Evolutionary conservation across 2,329 filamentous ascomycete species (phyloP), one percentile per base, ranked within the genome.

Genomic region (Neoscytalidium dimidiatum): DNA sequence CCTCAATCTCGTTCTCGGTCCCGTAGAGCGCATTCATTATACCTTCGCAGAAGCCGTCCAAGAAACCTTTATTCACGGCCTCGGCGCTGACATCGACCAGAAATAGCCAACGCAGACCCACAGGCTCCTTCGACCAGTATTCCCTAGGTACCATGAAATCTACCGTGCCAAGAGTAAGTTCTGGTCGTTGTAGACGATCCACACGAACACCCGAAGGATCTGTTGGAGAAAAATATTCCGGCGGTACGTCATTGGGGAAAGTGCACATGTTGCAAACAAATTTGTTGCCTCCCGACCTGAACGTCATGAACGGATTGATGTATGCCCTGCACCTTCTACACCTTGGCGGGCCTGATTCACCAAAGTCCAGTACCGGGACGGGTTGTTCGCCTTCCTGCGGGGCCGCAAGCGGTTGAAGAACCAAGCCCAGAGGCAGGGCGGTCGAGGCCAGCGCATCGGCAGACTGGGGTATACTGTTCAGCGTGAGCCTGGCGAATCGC

Each of bases 221-320:
- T 28, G 92, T 92, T 19, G 95, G 94, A 63, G 92, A 91, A 77
- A 96, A 99, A 79, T 99, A 99, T 74, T 97, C 94, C 1, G 91
- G 80, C 0, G 92, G 83, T 0, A 96, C 96, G 73, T 99, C 95
- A 75, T 98, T 99, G 57, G 95, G 93, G 76, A 98, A 96, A 23
- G 91, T 95, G 81, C 95, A 99, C 80, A 99, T 92, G 75, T 99
- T 99, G 82, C 95, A 99, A 61, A 97, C 92, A 76, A 97, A 96
- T 76, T 96, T 97, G 80, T 94, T 97, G 65, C 95, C 95, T 41
- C 94, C 94, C 17, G 91, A 90, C 66, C 91, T 87, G 84, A 99
- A 99, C 74, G 94, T 91, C 95, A 99, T 98, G 76, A 99, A 99
- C 1, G 95, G 95, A 74, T 99, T 99, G 80, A 99, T 96, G 79